Evolutionary conservation across 2,329 filamentous ascomycete species (phyloP).

Genomic region (Pseudocercospora eumusae): DNA sequence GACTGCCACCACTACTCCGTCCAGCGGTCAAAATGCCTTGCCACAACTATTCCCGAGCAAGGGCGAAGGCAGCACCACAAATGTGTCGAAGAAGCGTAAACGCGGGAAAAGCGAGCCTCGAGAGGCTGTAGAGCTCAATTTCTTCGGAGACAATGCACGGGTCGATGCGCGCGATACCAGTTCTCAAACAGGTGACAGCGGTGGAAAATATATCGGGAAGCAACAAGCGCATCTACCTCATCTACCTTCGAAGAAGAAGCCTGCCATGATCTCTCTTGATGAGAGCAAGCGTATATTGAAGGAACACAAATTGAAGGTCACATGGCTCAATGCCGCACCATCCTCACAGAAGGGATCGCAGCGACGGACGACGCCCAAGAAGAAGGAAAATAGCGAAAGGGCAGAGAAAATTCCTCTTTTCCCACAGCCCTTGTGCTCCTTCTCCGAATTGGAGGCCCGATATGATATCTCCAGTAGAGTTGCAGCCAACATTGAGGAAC

Average conservation of each 20-base stretch:
- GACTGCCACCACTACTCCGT: constrained; percentile 57
- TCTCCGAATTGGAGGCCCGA: constrained; percentile 67
- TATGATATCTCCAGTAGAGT: constrained; percentile 76
- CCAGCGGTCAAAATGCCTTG: constrained; percentile 63
- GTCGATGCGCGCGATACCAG: constrained; percentile 2
- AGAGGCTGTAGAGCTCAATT: constrained; percentile 45
- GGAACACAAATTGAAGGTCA: constrained; percentile 41
- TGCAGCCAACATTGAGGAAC: constrained; percentile 74
- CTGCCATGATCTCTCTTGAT: constrained; percentile 10
- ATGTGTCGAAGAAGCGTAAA: constrained; percentile 46
- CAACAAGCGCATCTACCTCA: neutral
- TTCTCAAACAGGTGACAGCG: neutral
- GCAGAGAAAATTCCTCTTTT: constrained; percentile 62
- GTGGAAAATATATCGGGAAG: neutral
- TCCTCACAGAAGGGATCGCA: neutral
- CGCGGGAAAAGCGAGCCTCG: constrained; percentile 36
- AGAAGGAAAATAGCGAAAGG: constrained; percentile 27
- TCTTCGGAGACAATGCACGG: constrained; percentile 40
- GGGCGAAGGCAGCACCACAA: constrained; percentile 29
- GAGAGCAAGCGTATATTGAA: constrained; percentile 37
- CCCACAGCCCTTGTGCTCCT: constrained; percentile 77
- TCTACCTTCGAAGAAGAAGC: neutral
- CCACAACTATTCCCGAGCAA: constrained; percentile 63
- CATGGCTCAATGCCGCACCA: constrained; percentile 34
- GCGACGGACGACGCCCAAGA: constrained; percentile 51